phyloP scores from a whole-genome alignment of 148 eudicot species.

The Rhododendron mucronatum region DNA sequence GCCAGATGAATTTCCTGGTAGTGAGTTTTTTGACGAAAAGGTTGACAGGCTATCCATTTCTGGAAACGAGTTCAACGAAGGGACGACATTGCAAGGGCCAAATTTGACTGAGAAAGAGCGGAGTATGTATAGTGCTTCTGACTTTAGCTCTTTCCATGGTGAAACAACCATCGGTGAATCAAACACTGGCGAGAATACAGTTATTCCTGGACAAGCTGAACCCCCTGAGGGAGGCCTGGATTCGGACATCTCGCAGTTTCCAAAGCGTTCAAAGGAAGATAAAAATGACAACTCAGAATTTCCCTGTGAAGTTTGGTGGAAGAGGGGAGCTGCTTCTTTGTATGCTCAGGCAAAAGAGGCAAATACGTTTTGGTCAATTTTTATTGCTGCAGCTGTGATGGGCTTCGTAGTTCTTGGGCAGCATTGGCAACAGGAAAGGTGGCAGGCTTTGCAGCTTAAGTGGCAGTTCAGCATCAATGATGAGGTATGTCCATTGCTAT shows the following conservation, averaged over 20 bases:
- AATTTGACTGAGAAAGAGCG: slow-evolving; percentile 39
- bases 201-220: slow-evolving; percentile 31
- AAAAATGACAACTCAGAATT: slow-evolving; percentile 38
- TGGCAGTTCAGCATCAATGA: slow-evolving; percentile 48
- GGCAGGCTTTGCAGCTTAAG: slow-evolving; percentile 62
- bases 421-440: slow-evolving; percentile 72
- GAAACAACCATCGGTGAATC: slow-evolving; percentile 27
- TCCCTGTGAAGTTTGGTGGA: slow-evolving; percentile 90
- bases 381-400: slow-evolving; percentile 89
- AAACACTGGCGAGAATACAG: slow-evolving; percentile 24
- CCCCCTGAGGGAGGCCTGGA: slow-evolving; percentile 32
- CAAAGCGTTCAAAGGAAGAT: slow-evolving; percentile 33
- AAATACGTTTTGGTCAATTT: slow-evolving; percentile 72
- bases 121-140: slow-evolving; percentile 30
- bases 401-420: slow-evolving; percentile 84
- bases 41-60: slow-evolving; percentile 28
- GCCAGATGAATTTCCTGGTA: slow-evolving; percentile 40
- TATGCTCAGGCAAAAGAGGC: slow-evolving; percentile 78
- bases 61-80: slow-evolving; percentile 39
- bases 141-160: slow-evolving; percentile 22
- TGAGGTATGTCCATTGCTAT: slow-evolving; percentile 42
- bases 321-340: slow-evolving; percentile 53
- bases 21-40: slow-evolving; percentile 33
- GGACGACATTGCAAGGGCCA: slow-evolving; percentile 20
- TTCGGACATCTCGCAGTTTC: slow-evolving; percentile 22